Percentiles rank a stretch among this genome's conserved stretches.
Conservation (phyloP, 768 basidiomycete genomes). For the Hydnum rufescens region DNA sequence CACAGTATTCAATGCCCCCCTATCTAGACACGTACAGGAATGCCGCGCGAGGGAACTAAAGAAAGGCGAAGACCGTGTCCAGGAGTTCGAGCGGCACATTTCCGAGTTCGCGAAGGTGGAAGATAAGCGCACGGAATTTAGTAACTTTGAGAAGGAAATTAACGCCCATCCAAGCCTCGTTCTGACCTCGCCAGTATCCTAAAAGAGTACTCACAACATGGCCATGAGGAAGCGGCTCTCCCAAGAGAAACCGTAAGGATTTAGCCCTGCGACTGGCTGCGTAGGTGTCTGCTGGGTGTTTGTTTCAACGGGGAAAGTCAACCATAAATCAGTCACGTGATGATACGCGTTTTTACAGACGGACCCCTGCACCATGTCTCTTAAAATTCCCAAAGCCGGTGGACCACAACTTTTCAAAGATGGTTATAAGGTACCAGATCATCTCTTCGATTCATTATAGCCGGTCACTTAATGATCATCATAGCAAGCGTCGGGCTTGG, state of each 20-base stretch:
- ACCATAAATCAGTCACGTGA: no score
- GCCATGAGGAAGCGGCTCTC: conserved; percentile 75
- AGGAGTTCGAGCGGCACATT: neutral
- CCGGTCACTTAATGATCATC: no score
- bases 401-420: conserved; percentile 92
- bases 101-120: neutral
- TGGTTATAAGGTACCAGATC: conserved; percentile 91
- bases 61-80: conserved; percentile 27
- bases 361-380: conserved; percentile 47
- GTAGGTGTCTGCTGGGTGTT: no score
- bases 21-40: conserved; percentile 50
- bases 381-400: conserved; percentile 82
- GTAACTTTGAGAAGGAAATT: conserved; percentile 52
- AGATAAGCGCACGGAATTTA: neutral
- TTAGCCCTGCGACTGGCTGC: no score
- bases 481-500: conserved; percentile 69
- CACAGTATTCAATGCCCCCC: neutral
- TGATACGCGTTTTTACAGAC: no score
- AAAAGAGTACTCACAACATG: conserved; percentile 47
- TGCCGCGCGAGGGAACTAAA: conserved; percentile 41
- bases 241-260: conserved; percentile 69
- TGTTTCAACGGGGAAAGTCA: no score
- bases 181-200: conserved; percentile 47
- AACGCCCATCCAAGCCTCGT: conserved; percentile 49
- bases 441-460: no score